Evolutionary conservation across 495 filamentous ascomycete genomes (phyloP), one percentile per base, ranked within the genome.

Genomic region (Neurospora sp.): DNA sequence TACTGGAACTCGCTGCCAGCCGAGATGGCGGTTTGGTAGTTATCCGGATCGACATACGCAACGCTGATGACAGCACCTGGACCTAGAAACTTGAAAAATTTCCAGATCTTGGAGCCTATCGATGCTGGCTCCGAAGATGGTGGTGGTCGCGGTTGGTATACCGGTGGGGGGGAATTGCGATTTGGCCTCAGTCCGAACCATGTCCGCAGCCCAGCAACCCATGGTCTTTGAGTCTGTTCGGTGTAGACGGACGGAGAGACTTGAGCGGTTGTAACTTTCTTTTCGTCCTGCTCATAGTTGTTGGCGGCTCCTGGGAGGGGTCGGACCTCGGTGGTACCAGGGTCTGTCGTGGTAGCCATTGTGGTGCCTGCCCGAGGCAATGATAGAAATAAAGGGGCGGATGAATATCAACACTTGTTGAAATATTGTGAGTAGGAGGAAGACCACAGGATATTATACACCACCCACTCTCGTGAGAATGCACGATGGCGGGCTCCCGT

Each of bases 21-120:
- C 1, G 79, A 77, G 16, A 81, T 74, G 68, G 77, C 78, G 1
- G 79, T 81, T 44, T 77, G 77, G 41, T 81, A 81, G 74, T 80
- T 81, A 45, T 77, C 79, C 0, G 79, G 79, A 68, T 81, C 79
- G 31, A 81, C 76, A 42, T 76, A 76, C 8, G 75, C 75, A n/a
- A 76, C 75, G 61, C 73, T 76, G 71, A 76, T 74, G 53, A 76
- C 59, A 39, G 75, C 75, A 2, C 75, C 75, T n/a, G 75, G 75
- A n/a, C 75, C 75, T 27, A 76, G 69, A 27, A 76, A 76, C 44
- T 68, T 68, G 35, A 76, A 42, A 59, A 76, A 76, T 20, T 71
- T 76, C 69, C 71, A 71, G 31, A 76, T 20, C 69, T 39, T 73
- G 38, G 70, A 38, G 35, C 53, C 61, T 18, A 42, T 38, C n/a